Evolutionary conservation across 352 stramenopile species (phyloP).

Genomic region (Hyaloperonospora brassicae): DNA sequence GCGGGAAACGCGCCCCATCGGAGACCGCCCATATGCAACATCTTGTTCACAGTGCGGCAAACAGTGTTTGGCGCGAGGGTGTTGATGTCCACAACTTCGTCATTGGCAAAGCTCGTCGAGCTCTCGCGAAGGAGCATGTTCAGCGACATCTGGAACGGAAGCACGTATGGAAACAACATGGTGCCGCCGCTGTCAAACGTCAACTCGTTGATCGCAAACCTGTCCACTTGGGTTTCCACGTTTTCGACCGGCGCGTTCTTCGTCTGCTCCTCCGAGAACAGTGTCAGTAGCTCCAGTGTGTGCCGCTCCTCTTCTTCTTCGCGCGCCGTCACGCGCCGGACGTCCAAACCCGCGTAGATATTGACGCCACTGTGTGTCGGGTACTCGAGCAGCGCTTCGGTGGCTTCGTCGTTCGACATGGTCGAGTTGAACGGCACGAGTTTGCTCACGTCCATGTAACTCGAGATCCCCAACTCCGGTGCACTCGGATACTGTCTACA

Average conservation of each 20-base stretch:
- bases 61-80: conserved; percentile 11
- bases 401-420: conserved; percentile 27
- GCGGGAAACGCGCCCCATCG: conserved; percentile 40
- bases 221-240: conserved; percentile 26
- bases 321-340: conserved; percentile 22
- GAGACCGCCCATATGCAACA: conserved; percentile 34
- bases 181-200: conserved; percentile 18
- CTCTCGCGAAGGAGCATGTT: conserved; percentile 41
- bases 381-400: conserved; percentile 33
- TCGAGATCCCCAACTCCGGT: conserved; percentile 38
- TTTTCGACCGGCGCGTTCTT: conserved; percentile 13
- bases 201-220: conserved; percentile 34
- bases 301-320: conserved; percentile 3
- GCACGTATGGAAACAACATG: conserved; percentile 35
- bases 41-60: conserved; percentile 38
- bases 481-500: conserved; percentile 39
- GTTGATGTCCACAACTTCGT: conserved; percentile 4
- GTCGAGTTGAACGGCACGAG: conserved; percentile 31
- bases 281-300: conserved; percentile 29
- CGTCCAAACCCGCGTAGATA: conserved; percentile 47
- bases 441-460: conserved; percentile 31
- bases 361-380: conserved; percentile 26
- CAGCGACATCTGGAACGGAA: conserved; percentile 50
- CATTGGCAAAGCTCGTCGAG: conserved; percentile 5
- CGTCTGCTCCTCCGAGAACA: conserved; percentile 35